Evolutionary conservation across 2,329 filamentous ascomycete species (phyloP), one percentile per base, ranked within the genome.

Genomic region (Cladobotryum protrusum): DNA sequence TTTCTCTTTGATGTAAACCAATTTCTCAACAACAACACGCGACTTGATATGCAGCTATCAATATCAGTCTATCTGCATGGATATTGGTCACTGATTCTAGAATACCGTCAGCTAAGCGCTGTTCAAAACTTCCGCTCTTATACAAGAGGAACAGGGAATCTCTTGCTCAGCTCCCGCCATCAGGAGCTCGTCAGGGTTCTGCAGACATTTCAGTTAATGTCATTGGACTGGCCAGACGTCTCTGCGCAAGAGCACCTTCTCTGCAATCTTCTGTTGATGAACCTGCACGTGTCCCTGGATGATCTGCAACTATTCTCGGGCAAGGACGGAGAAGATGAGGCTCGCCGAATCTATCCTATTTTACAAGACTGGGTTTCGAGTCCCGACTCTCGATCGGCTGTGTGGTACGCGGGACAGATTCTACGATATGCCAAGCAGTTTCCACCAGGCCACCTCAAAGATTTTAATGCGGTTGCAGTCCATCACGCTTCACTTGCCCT

Each of bases 381-480:
- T 36, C 59, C 68, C 1, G 74, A 79, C 18, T 76, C 81, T 7
- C 73, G 82, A 24, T 76, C 78, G 53, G 79, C 83, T 9, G 61
- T 87, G 1, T 87, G 80, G 77, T 82, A 85, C 56, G 85, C 85
- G 1, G 84, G 82, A 0, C 85, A 87, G 62, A 74, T 86, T 1
- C 62, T 88, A 5, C 76, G 81, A 7, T 76, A 78, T 37, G 83
- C 82, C 2, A 78, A 75, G 58, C 53, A 67, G 43, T 77, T 83
- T 43, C 74, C 79, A 0, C 62, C 68, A 2, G 72, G 75, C 0
- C 71, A 77, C 11, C 64, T 87, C 3, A 78, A 80, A 40, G 81
- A 85, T 54, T 87, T 88, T 61, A 79, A 81, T 54, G 83, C 84
- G 0, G 78, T 88, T 6, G 81, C 79, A 0, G 75, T 87, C 0